Conservation (phyloP, 1,139 yeast genomes). For the Torulaspora globosa region DNA sequence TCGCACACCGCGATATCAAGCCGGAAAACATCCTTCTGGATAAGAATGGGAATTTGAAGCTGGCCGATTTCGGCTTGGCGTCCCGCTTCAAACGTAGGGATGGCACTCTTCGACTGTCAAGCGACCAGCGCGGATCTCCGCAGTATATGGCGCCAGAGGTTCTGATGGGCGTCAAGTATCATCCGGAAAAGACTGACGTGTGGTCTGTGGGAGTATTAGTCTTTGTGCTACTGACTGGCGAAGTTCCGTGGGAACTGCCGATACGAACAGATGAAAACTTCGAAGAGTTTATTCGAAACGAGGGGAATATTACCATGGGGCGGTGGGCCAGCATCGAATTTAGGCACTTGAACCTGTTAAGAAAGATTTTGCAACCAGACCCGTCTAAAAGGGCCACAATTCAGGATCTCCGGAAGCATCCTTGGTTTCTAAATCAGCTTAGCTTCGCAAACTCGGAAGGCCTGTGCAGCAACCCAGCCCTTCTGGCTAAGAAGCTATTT, state of each 20-base stretch:
- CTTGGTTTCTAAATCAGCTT: conserved; percentile 48
- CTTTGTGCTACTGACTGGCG: conserved; percentile 57
- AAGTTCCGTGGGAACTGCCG: conserved; percentile 66
- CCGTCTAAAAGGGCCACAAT: conserved; percentile 43
- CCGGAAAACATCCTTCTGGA: conserved; percentile 87
- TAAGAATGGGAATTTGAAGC: conserved; percentile 55
- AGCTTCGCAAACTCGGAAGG: conserved; percentile 44
- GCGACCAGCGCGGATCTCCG: conserved; percentile 62
- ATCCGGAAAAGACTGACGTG: conserved; percentile 51
- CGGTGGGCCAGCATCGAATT: conserved; percentile 54
- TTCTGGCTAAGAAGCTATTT: conserved; percentile 43
- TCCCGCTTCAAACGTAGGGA: conserved; percentile 51
- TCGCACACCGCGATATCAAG: conserved; percentile 84
- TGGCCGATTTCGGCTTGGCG: conserved; percentile 68
- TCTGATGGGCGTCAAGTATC: conserved; percentile 42
- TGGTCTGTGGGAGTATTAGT: conserved; percentile 65
- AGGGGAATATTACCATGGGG: conserved; percentile 43
- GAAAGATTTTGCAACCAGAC: conserved; percentile 48
- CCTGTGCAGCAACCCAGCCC: conserved; percentile 48
- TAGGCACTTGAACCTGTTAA: conserved; percentile 46
- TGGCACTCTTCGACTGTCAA: conserved; percentile 54
- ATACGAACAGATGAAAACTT: conserved; percentile 48
- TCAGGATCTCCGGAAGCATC: conserved; percentile 44
- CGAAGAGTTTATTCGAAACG: conserved; percentile 40
- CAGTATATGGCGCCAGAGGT: conserved; percentile 75